A percentile compares a stretch with the other conserved stretches of the same genome.
Conservation (phyloP, 2,329 filamentous ascomycete species). For the Nemania serpens region DNA sequence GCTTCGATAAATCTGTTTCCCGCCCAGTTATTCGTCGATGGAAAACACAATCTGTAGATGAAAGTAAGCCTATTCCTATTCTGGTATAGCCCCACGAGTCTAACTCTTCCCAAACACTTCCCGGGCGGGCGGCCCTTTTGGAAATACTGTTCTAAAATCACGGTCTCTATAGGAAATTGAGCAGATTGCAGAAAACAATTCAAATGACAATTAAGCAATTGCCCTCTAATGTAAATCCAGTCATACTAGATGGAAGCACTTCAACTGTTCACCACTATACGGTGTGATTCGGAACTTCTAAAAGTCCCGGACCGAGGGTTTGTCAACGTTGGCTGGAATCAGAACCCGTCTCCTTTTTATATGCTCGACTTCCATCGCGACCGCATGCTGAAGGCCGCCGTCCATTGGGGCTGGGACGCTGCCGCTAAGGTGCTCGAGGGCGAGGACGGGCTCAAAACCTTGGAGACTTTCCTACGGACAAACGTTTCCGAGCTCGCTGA, state of each 20-base stretch:
- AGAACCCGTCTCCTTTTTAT: conserved; percentile 68
- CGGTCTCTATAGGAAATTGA: too few relatives aligned
- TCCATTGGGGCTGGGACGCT: conserved; percentile 58
- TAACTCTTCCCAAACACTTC: too few relatives aligned
- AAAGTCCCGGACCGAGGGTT: conserved; percentile 46
- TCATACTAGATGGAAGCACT: conserved; percentile 48
- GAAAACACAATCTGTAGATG: too few relatives aligned
- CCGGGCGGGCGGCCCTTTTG: too few relatives aligned
- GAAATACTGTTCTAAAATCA: too few relatives aligned
- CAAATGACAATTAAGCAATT: too few relatives aligned
- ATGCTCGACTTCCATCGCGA: conserved; percentile 80
- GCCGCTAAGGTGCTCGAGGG: conserved; percentile 53
- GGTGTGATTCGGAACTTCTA: conserved; percentile 67
- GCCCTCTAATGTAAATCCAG: conserved; percentile 32
- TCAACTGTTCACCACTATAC: conserved; percentile 70
- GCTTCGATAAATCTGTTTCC: too few relatives aligned
- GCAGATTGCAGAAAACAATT: too few relatives aligned
- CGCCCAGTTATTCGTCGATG: too few relatives aligned
- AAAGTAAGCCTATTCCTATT: too few relatives aligned
- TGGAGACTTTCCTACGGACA: conserved; percentile 47
- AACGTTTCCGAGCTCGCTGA: conserved; percentile 36
- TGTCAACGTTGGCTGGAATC: conserved; percentile 57
- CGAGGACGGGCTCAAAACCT: conserved; percentile 48
- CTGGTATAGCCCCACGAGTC: too few relatives aligned
- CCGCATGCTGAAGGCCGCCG: conserved; percentile 70